Conservation (phyloP, 148 eudicot species). For the Suaeda aralocaspica region DNA sequence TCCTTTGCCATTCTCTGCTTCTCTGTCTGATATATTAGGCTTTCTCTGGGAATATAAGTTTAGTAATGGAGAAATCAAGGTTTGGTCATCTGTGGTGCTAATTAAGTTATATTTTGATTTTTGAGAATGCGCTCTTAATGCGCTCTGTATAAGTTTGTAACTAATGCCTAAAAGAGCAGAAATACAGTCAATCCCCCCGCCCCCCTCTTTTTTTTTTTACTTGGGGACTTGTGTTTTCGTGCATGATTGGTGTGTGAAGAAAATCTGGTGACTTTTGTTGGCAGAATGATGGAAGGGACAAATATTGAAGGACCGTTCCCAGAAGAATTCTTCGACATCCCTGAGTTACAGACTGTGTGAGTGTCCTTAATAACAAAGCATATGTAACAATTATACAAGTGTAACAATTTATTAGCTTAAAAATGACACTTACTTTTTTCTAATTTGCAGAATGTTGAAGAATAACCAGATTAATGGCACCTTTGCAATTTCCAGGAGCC, state of each 20-base stretch:
- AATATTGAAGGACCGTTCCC: constrained; percentile 63
- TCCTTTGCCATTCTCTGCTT: constrained; percentile 26
- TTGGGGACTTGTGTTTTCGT: background rate
- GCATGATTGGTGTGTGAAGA: background rate
- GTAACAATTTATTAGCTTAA: background rate
- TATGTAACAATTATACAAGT: background rate
- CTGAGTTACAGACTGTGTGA: constrained; percentile 62
- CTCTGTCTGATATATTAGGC: background rate
- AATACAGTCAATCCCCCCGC: no score
- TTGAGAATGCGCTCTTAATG: background rate
- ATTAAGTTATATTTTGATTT: background rate
- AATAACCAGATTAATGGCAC: constrained; percentile 38
- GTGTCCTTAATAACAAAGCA: background rate
- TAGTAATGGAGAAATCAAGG: background rate
- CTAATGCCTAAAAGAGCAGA: no score
- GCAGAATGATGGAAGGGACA: constrained; percentile 61
- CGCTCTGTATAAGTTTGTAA: no score
- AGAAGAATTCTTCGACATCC: constrained; percentile 49
- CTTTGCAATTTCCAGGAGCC: constrained; percentile 30
- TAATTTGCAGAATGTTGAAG: constrained; percentile 34
- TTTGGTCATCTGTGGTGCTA: background rate
- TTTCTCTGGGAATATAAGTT: background rate
- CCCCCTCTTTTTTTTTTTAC: background rate
- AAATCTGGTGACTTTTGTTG: constrained; percentile 7
- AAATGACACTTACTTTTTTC: background rate